A percentile compares a stretch with the other conserved stretches of the same genome.
Evolutionary conservation across 768 basidiomycete species (phyloP).

Genomic region (Astraeus odoratus): DNA sequence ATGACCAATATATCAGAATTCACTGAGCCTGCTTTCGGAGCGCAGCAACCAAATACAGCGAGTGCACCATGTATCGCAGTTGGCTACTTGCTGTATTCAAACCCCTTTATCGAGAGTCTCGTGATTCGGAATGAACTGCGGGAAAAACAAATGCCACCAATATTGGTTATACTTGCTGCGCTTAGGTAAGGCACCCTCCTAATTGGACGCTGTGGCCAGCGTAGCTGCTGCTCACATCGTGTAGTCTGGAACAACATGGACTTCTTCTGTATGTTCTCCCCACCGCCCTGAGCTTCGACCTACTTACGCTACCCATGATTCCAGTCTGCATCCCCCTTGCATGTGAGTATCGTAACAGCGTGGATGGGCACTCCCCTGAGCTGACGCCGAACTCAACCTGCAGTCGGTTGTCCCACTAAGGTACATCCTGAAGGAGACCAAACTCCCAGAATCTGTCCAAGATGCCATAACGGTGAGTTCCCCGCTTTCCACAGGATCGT

Average conservation of each 20-base stretch:
- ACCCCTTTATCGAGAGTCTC: too few relatives aligned
- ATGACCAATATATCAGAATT: too few relatives aligned
- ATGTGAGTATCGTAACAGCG: slow-evolving; percentile 28
- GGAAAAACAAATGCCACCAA: too few relatives aligned
- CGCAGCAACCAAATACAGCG: too few relatives aligned
- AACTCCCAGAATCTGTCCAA: slow-evolving; percentile 54
- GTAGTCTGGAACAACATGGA: slow-evolving; percentile 11
- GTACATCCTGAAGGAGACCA: slow-evolving; percentile 49
- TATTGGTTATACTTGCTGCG: too few relatives aligned
- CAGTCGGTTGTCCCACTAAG: slow-evolving; percentile 63
- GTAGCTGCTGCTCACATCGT: not conserved
- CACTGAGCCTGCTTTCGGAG: too few relatives aligned
- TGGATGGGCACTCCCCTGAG: slow-evolving; percentile 7
- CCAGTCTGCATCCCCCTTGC: slow-evolving; percentile 49
- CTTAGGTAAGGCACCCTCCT: too few relatives aligned
- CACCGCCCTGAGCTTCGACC: slow-evolving; percentile 23
- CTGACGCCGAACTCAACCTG: slow-evolving; percentile 4
- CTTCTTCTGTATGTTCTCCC: slow-evolving; percentile 21
- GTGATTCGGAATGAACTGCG: too few relatives aligned
- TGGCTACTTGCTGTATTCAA: too few relatives aligned
- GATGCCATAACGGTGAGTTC: slow-evolving; percentile 64
- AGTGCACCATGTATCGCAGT: too few relatives aligned
- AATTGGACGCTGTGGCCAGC: too few relatives aligned
- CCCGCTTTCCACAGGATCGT: too few relatives aligned
- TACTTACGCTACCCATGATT: slow-evolving; percentile 16